Conservation (phyloP, 768 basidiomycete species). For the Rhodosporidiobolus odoratus region DNA sequence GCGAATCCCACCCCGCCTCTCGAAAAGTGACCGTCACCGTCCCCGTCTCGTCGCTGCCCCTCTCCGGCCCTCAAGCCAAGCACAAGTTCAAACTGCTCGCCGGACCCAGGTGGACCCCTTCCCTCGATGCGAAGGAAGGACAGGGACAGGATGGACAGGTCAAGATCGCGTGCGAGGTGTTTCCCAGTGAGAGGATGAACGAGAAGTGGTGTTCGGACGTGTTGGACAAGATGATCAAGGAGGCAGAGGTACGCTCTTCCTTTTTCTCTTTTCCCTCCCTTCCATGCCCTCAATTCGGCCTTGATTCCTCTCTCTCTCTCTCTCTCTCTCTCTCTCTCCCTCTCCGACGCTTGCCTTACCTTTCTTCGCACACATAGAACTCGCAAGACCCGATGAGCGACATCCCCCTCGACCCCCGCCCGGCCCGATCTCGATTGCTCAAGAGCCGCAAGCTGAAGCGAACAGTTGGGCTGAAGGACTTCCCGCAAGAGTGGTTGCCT, state of each 20-base stretch:
- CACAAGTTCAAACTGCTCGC: slow-evolving; percentile 86
- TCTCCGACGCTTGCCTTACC: too few relatives aligned
- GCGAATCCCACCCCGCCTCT: slow-evolving; percentile 66
- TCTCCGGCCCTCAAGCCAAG: slow-evolving; percentile 59
- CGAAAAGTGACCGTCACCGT: slow-evolving; percentile 56
- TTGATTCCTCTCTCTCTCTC: background rate
- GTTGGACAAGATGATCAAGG: slow-evolving; percentile 67
- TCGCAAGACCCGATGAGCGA: slow-evolving; percentile 54
- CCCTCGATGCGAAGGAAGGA: background rate
- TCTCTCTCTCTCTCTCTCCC: background rate
- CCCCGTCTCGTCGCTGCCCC: slow-evolving; percentile 60
- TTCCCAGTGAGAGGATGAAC: slow-evolving; percentile 75
- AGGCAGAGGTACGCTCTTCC: slow-evolving; percentile 68
- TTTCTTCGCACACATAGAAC: slow-evolving; percentile 5
- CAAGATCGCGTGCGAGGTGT: slow-evolving; percentile 86
- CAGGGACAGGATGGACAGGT: slow-evolving; percentile 49
- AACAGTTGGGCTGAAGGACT: slow-evolving; percentile 67
- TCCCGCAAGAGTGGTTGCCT: slow-evolving; percentile 74
- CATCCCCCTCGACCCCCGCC: slow-evolving; percentile 75
- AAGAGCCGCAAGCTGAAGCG: slow-evolving; percentile 55
- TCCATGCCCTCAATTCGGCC: too few relatives aligned
- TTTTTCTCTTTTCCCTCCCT: background rate
- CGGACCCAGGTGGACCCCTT: slow-evolving; percentile 70
- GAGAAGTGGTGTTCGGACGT: slow-evolving; percentile 89
- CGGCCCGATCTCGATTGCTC: slow-evolving; percentile 53